phyloP scores from a whole-genome alignment of 73 alveolate species.

The Effrenium voratum region DNA sequence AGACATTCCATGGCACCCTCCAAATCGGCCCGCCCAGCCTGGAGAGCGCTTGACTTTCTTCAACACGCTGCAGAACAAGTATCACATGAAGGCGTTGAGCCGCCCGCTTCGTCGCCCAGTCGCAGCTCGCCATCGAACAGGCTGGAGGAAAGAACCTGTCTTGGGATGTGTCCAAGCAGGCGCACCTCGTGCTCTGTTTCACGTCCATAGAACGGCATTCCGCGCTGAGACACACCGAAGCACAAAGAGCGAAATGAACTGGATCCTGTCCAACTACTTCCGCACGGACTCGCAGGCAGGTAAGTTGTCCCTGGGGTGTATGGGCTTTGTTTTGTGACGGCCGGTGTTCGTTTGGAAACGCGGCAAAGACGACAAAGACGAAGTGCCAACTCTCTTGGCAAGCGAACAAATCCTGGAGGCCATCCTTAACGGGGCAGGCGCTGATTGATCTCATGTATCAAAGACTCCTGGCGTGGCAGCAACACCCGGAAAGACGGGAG shows the following conservation, averaged over 20 bases:
- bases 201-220: neutral
- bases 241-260: conserved; percentile 70
- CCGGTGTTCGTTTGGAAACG: no score
- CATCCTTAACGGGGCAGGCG: conserved; percentile 45
- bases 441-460: neutral
- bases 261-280: conserved; percentile 88
- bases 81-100: conserved; percentile 79
- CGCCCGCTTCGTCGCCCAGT: neutral
- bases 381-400: no score
- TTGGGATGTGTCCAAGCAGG: conserved; percentile 92
- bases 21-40: conserved; percentile 35
- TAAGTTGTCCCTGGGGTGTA: neutral
- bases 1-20: no score
- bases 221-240: conserved; percentile 64
- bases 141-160: conserved; percentile 90
- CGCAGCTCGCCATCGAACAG: neutral
- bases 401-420: conserved; percentile 23
- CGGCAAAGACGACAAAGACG: no score
- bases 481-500: neutral
- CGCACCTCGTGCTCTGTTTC: neutral
- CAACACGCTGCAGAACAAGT: conserved; percentile 90
- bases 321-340: neutral
- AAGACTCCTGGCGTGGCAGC: neutral
- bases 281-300: conserved; percentile 73
- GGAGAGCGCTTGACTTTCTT: conserved; percentile 85